Conservation (phyloP, 345 rosid species). For the Eucalyptus regnans region DNA sequence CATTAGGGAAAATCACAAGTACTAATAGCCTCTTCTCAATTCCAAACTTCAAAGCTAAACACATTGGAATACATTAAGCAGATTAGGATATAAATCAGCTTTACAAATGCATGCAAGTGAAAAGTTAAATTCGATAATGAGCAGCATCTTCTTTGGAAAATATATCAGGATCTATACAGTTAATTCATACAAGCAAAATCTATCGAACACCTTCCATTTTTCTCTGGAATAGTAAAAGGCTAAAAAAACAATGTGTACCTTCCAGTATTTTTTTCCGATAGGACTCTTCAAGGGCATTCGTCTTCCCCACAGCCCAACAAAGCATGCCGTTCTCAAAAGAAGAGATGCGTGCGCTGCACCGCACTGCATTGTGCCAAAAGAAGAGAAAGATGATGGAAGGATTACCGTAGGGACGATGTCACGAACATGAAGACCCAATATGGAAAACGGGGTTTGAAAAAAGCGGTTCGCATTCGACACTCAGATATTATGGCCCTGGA, state of each 20-base stretch:
- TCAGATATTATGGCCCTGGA: neutral
- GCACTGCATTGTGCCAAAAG: neutral
- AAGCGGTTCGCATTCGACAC: neutral
- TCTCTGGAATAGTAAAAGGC: neutral
- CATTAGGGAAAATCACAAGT: neutral
- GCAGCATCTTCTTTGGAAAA: neutral
- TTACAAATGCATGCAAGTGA: neutral
- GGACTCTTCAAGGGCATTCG: neutral
- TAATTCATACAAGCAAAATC: neutral
- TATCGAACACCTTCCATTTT: neutral
- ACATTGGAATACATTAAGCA: neutral
- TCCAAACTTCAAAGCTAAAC: neutral
- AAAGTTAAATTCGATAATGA: neutral
- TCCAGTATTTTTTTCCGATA: neutral
- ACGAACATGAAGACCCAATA: neutral
- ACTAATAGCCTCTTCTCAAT: neutral
- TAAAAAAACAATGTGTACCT: neutral
- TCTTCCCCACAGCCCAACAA: neutral
- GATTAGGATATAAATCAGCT: neutral
- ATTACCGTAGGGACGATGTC: no score
- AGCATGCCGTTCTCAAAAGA: neutral
- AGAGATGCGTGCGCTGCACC: neutral
- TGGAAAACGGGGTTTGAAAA: neutral
- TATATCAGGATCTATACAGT: neutral
- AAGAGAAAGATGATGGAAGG: neutral